Base-by-base conservation (phyloP, 306 rosid species). In the Biancaea sappan region DNA sequence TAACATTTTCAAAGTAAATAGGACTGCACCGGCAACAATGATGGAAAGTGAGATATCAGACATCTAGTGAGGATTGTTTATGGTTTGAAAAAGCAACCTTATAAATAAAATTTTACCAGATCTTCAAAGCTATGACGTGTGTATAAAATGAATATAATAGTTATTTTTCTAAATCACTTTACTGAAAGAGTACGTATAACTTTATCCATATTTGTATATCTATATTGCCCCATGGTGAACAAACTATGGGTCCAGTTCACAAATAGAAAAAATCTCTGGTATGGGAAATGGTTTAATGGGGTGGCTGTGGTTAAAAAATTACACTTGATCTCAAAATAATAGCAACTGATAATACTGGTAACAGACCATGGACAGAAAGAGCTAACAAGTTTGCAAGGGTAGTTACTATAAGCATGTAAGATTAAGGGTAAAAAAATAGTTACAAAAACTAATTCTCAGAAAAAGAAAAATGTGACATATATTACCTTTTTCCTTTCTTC, bases 401-500 rank as follows among this genome's bases (percentile, higher is more conserved):
- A 44, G 38, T 60, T 38, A 53, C 2, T 26, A 46, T n/a, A 69
- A 73, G 40, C 66, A 56, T 43, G 51, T 22, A 29, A 74, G 34
- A 48, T 38, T 16, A 43, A 51, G 35, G 25, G 66, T 7, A 59
- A 67, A 54, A 56, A 54, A 37, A 8, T 57, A 58, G 25, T 35
- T 69, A 63, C 47, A 68, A 47, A 8, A 53, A 69, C n/a, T n/a
- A 24, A 54, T 6, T 32, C 14, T 35, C 19, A 46, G 15, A 26
- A 68, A 35, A 32, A 52, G n/a, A 51, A 65, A 41, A 68, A 37
- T 34, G 66, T 37, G 18, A 47, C 24, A 77, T 40, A 40, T 34
- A 8, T 70, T 73, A 92, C 99, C 99, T 90, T 90, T 83, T 82
- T 82, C 80, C 77, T 90, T 18, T 94, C 99, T 67, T 92, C 99